phyloP scores from a whole-genome alignment of 108 stramenopile species.

The Fistulifera pelliculosa region DNA sequence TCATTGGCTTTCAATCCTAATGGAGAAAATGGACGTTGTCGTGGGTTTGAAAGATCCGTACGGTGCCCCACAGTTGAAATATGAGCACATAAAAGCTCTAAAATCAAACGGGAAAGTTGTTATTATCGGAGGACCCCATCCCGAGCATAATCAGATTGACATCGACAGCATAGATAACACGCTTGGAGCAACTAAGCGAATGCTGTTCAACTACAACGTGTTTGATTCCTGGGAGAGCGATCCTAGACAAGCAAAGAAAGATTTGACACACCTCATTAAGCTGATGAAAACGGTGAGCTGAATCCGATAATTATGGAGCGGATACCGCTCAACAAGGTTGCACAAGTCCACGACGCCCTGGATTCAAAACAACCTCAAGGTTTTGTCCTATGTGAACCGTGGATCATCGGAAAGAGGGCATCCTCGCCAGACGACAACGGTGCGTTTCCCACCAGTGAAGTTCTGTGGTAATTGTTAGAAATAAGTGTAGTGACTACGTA shows the following conservation, averaged over 20 bases:
- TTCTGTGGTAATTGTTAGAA: no score
- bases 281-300: conserved; percentile 34
- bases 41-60: conserved; percentile 15
- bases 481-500: no score
- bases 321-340: conserved; percentile 53
- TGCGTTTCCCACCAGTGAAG: no score
- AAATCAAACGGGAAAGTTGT: conserved; percentile 25
- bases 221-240: conserved; percentile 46
- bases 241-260: conserved; percentile 37
- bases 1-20: conserved; percentile 43
- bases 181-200: conserved; percentile 7
- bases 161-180: neutral
- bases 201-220: conserved; percentile 25
- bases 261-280: conserved; percentile 51
- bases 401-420: conserved; percentile 8
- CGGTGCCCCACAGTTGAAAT: conserved; percentile 9
- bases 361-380: conserved; percentile 27
- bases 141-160: conserved; percentile 1
- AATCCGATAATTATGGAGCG: conserved; percentile 44
- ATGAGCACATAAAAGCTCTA: conserved; percentile 29
- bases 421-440: no score
- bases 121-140: conserved; percentile 20
- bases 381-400: conserved; percentile 40
- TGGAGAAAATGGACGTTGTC: conserved; percentile 38
- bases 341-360: conserved; percentile 42